Base-by-base conservation (phyloP, 805 yeast species). In the Candida ponderosae region DNA sequence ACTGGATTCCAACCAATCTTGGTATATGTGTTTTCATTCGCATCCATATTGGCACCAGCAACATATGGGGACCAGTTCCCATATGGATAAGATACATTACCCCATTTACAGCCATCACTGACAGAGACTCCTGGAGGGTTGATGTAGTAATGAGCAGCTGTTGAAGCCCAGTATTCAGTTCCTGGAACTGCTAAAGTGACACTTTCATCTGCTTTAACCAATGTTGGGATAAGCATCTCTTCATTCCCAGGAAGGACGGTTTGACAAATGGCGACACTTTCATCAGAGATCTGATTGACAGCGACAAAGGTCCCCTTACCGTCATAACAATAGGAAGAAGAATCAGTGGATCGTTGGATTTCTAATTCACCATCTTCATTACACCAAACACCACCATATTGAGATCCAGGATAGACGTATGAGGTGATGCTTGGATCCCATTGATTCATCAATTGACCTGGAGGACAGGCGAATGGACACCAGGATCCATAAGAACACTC, bases 51-150 rank as follows among this genome's bases (percentile, higher is more conserved):
- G 42, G 89, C 86, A 45, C 96, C 96, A 14, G 93, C 94, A 45
- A 88, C 95, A 50, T 85, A 87, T 20, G 96, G 95, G 14, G 95
- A 63, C 96, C 96, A 88, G 71, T 87, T 87, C 40, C 96, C 96
- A 46, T 67, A 66, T 15, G 93, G 80, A 41, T 81, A 65, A 34
- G 66, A 60, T 23, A 68, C 68, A 15, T 81, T 60, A 5, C 96
- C 96, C 96, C 96, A 87, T 45, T 72, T 71, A 60, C 95, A 86
- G 27, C 81, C 95, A 31, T 86, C 90, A 9, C 65, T 67, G 20
- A 77, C 70, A 26, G 84, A 74, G 21, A 80, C 79, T 40, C 95
- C 95, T 18, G 95, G 94, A 18, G 87, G 74, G 59, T 86, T 86
- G 53, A 86, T 59, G 60, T 86, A 87, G 66, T 72, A 87, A 59